Conservation (phyloP, 1,284 basidiomycete genomes). For the Sporisorium sorghi region DNA sequence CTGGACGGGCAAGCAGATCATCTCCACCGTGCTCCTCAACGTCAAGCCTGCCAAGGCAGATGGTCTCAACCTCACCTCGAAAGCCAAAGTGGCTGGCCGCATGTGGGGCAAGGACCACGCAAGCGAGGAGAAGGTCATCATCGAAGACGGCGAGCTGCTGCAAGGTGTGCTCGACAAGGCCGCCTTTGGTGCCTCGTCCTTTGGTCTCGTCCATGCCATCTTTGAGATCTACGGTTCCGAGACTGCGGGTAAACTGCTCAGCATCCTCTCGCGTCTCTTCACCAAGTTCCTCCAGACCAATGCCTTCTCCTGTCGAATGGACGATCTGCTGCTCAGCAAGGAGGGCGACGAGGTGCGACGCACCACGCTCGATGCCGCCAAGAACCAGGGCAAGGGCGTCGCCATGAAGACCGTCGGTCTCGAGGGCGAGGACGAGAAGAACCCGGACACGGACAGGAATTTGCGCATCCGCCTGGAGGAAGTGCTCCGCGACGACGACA, state of each 20-base stretch:
- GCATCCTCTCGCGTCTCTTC: slow-evolving; percentile 91
- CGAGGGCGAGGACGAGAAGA: slow-evolving; percentile 60
- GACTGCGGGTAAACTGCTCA: slow-evolving; percentile 88
- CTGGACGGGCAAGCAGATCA: slow-evolving; percentile 99
- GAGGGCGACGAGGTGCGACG: slow-evolving; percentile 81
- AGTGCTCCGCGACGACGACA: slow-evolving; percentile 93
- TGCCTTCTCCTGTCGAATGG: slow-evolving; percentile 98
- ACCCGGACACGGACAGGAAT: slow-evolving; percentile 71
- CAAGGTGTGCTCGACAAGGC: slow-evolving; percentile 95
- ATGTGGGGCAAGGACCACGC: slow-evolving; percentile 76
- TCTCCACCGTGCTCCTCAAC: slow-evolving; percentile 76
- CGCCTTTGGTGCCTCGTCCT: slow-evolving; percentile 94
- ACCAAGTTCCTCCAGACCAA: slow-evolving; percentile 97
- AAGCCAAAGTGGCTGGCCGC: slow-evolving; percentile 85
- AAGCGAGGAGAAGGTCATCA: slow-evolving; percentile 85
- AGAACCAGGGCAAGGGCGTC: slow-evolving; percentile 82
- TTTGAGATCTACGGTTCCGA: slow-evolving; percentile 97
- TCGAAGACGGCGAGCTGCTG: slow-evolving; percentile 93
- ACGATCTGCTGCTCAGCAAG: slow-evolving; percentile 89
- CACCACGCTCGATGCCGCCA: slow-evolving; percentile 78
- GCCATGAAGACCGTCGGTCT: slow-evolving; percentile 78
- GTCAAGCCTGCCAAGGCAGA: slow-evolving; percentile 84
- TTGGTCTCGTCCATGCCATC: slow-evolving; percentile 96
- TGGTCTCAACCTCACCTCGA: slow-evolving; percentile 86
- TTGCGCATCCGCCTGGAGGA: slow-evolving; percentile 78